phyloP scores from a whole-genome alignment of 2,329 filamentous ascomycete species.

The Endoconidiophora laricicola region DNA sequence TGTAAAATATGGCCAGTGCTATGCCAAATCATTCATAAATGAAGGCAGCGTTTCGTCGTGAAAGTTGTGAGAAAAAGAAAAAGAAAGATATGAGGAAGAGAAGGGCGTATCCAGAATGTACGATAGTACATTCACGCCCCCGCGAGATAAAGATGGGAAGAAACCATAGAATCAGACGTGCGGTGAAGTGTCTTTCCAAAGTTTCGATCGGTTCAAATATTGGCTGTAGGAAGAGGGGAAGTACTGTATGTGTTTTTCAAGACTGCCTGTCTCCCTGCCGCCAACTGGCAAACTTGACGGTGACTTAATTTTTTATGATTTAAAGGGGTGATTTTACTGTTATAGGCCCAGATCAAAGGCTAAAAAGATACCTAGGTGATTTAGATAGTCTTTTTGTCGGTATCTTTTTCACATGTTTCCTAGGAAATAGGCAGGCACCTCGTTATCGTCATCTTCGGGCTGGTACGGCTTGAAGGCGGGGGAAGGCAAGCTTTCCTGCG shows the following conservation, averaged over 20 bases:
- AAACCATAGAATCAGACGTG: not conserved
- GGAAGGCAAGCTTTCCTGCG: slow-evolving; percentile 8
- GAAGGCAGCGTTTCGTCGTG: not conserved
- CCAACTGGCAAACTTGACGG: not conserved
- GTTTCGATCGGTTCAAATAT: too few species aligned
- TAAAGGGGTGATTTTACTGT: too few species aligned
- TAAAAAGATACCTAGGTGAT: too few species aligned
- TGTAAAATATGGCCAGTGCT: not conserved
- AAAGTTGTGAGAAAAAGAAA: not conserved
- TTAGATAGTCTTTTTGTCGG: too few species aligned
- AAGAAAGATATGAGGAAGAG: not conserved
- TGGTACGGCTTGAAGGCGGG: slow-evolving; percentile 11
- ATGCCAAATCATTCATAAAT: not conserved
- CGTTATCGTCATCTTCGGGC: slow-evolving; percentile 21
- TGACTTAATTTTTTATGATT: not conserved
- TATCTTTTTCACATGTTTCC: not conserved
- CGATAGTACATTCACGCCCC: slow-evolving; percentile 5
- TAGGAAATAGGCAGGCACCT: slow-evolving; percentile 25
- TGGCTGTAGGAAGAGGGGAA: too few species aligned
- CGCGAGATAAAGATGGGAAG: not conserved
- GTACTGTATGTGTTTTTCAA: not conserved
- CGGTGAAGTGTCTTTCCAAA: too few species aligned
- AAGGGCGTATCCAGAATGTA: not conserved
- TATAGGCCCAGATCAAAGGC: too few species aligned
- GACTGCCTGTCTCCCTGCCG: not conserved